Evolutionary conservation across 495 filamentous ascomycete genomes (phyloP), one percentile per base, ranked within the genome.

Genomic region (Podospora pseudocomata): DNA sequence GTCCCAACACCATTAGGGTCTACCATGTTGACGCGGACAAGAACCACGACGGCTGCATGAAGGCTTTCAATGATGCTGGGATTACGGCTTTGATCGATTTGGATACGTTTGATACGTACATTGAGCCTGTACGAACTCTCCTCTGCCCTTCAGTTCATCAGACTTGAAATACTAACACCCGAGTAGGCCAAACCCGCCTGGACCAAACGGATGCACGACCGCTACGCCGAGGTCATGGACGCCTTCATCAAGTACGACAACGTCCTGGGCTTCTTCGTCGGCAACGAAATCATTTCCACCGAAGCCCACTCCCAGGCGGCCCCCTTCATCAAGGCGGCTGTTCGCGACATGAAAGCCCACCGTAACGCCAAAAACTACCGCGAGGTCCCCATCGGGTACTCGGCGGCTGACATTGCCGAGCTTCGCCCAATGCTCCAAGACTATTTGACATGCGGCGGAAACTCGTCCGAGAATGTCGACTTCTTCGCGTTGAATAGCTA

Each of bases 401-500:
- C 92, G 7, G 92, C 92, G n/a, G 91, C 92, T 39, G 93, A 97
- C 76, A 94, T 96, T 70, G 81, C 91, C 3, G 82, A 86, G 57
- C 86, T 95, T 56, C 88, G 93, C 20, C 92, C 93, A 44, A 92
- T 90, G 88, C 82, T 97, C 2, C 93, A 97, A 78, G 89, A 97
- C 74, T 97, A 97, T 77, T 80, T 97, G 39, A 90, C 90, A 13
- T 97, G 93, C 77, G 87, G 87, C 59, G 79, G 78, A 63, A 88
- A 94, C 72, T 30, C 81, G 26, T 86, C 86, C 6, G 90, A 94
- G 70, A 85, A 85, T 13, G 80, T 94, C 67, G 93, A 97, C 74
- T 94, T 96, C 80, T 97, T 91, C 76, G 84, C 87, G 16, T 81
- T 97, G 49, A 96, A 97, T 73, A 91, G 92, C 54, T 97, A 97